phyloP scores from a whole-genome alignment of 768 basidiomycete species.

The Leccinum broughii region DNA sequence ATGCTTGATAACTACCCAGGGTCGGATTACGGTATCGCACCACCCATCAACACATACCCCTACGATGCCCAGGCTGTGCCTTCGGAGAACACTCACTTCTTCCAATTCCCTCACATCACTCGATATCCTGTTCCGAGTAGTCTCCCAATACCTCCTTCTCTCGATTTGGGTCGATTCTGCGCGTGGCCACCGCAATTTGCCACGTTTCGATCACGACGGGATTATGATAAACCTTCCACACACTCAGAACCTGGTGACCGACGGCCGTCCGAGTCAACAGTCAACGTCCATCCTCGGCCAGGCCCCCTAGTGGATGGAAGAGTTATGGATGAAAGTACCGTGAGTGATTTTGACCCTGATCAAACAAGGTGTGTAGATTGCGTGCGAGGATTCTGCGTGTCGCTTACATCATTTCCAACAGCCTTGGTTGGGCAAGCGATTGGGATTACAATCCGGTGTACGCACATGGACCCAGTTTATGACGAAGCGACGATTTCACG shows the following conservation, averaged over 20 bases:
- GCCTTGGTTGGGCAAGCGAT: conserved; percentile 20
- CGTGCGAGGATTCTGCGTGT: background rate
- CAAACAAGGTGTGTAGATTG: conserved; percentile 17
- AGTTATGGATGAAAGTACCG: background rate
- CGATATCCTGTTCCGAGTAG: conserved; percentile 28
- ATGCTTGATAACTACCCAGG: conserved; percentile 13
- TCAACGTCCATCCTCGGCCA: conserved; percentile 15
- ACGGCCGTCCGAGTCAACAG: conserved; percentile 6
- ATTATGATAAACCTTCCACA: conserved; percentile 14
- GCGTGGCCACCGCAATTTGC: conserved; percentile 3
- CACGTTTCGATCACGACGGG: conserved; percentile 11
- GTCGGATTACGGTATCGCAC: conserved; percentile 16
- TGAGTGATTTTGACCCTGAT: conserved; percentile 1
- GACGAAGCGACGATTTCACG: conserved; percentile 2
- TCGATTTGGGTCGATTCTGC: conserved; percentile 1
- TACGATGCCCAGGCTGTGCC: conserved; percentile 15
- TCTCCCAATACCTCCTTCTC: conserved; percentile 15
- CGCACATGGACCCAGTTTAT: conserved; percentile 12
- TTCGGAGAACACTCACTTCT: conserved; percentile 21
- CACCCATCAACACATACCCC: conserved; percentile 13
- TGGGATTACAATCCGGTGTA: conserved; percentile 18
- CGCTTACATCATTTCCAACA: conserved; percentile 3
- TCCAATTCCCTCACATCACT: conserved; percentile 30
- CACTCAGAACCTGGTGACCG: conserved; percentile 8
- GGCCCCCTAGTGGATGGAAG: conserved; percentile 3